Percentiles rank a stretch among this genome's conserved stretches.
Conservation (phyloP, 306 rosid species). For the Calophaca sinica region DNA sequence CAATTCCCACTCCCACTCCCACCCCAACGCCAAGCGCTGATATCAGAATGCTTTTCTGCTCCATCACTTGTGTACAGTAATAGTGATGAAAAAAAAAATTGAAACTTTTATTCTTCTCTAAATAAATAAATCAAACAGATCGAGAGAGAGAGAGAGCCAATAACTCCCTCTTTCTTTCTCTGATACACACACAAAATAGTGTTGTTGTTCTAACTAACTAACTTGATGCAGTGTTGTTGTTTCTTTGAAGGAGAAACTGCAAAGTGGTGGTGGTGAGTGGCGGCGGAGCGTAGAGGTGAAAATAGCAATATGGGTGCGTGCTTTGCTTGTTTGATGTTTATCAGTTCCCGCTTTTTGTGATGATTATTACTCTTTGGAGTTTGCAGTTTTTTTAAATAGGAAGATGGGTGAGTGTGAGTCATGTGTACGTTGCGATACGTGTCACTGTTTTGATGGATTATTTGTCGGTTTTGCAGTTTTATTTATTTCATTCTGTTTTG, state of each 20-base stretch:
- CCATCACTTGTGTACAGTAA: constrained; percentile 52
- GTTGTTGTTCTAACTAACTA: not conserved
- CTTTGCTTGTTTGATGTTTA: not conserved
- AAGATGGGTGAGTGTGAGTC: constrained; percentile 49
- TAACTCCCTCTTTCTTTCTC: not conserved
- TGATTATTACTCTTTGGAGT: not conserved
- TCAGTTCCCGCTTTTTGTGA: constrained; percentile 51
- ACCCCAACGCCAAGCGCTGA: constrained; percentile 90
- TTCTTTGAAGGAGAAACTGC: not conserved
- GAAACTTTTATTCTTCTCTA: not conserved
- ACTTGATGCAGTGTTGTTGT: constrained; percentile 10
- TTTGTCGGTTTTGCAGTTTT: constrained; percentile 55
- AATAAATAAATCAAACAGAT: no score
- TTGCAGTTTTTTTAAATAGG: constrained; percentile 45
- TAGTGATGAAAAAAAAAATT: no score
- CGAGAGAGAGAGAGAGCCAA: no score
- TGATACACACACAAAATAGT: not conserved
- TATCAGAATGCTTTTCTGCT: constrained; percentile 70
- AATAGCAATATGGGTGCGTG: not conserved
- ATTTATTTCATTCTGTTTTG: not conserved
- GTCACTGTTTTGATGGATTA: constrained; percentile 54
- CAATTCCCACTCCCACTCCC: constrained; percentile 92
- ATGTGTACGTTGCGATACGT: constrained; percentile 52
- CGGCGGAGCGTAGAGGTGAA: constrained; percentile 24
- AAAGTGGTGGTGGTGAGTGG: constrained; percentile 26